Conservation (phyloP, 2,329 filamentous ascomycete genomes). For the Aspergillus fischeri region DNA sequence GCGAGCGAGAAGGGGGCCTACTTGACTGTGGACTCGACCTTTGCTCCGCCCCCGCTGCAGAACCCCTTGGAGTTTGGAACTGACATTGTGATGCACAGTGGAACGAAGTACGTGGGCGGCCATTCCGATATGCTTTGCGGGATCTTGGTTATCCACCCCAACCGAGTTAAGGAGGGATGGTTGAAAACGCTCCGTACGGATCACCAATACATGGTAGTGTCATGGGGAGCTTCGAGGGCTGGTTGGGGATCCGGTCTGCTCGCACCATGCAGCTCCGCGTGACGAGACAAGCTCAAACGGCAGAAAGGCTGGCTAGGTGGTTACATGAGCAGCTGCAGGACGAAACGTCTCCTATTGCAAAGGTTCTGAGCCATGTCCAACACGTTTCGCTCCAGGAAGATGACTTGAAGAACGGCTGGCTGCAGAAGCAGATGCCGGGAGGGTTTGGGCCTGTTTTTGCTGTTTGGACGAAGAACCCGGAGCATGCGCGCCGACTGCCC, state of each 20-base stretch:
- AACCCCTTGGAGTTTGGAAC: slow-evolving; percentile 77
- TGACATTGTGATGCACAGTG: slow-evolving; percentile 83
- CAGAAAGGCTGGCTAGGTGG: slow-evolving; percentile 64
- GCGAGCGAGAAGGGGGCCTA: slow-evolving; percentile 68
- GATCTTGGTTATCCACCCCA: slow-evolving; percentile 50
- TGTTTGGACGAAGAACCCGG: slow-evolving; percentile 58
- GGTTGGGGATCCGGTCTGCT: slow-evolving; percentile 80
- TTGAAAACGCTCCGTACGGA: slow-evolving; percentile 58
- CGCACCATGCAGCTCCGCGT: slow-evolving; percentile 81
- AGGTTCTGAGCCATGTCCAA: slow-evolving; percentile 57
- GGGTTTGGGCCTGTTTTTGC: slow-evolving; percentile 88
- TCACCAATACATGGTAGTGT: slow-evolving; percentile 73
- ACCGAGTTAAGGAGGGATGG: slow-evolving; percentile 55
- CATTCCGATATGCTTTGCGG: slow-evolving; percentile 92
- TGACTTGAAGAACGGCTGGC: slow-evolving; percentile 55
- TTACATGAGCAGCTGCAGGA: slow-evolving; percentile 51
- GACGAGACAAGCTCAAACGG: slow-evolving; percentile 62
- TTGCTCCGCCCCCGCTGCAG: slow-evolving; percentile 81
- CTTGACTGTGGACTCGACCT: slow-evolving; percentile 81
- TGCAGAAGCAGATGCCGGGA: slow-evolving; percentile 80
- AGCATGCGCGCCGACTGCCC: slow-evolving; percentile 64
- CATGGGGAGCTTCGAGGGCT: slow-evolving; percentile 83
- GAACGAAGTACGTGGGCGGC: slow-evolving; percentile 91
- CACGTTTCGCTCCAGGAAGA: slow-evolving; percentile 75
- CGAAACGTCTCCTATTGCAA: slow-evolving; percentile 36